Evolutionary conservation across 2,329 filamentous ascomycete genomes (phyloP).

Genomic region (Trichophaea hybrida): DNA sequence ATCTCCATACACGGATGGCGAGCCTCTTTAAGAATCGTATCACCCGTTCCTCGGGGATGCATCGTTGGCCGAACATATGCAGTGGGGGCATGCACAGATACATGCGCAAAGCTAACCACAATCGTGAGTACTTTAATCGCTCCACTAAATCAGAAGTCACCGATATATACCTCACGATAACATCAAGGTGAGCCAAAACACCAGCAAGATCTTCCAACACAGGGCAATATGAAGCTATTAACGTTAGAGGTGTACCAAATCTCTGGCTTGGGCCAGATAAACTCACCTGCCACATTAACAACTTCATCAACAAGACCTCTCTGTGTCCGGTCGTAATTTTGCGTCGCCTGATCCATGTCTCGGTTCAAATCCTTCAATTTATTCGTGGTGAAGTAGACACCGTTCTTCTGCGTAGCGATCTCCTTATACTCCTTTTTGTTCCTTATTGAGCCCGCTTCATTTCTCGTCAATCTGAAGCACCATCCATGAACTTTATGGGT

Average conservation of each 20-base stretch:
- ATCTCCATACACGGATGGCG: conserved; percentile 97
- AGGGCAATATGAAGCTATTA: conserved; percentile 68
- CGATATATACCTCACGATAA: conserved; percentile 51
- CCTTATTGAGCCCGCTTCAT: conserved; percentile 80
- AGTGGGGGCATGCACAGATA: conserved; percentile 80
- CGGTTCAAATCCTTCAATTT: conserved; percentile 64
- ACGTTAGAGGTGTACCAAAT: background rate
- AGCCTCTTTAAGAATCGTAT: conserved; percentile 80
- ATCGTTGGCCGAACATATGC: conserved; percentile 85
- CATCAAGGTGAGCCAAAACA: conserved; percentile 83
- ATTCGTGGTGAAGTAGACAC: conserved; percentile 91
- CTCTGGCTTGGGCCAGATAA: background rate
- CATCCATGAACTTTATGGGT: conserved; percentile 92
- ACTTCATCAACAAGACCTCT: conserved; percentile 83
- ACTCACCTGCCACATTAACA: conserved; percentile 56
- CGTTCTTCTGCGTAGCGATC: conserved; percentile 96
- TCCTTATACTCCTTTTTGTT: conserved; percentile 85
- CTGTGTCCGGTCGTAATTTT: conserved; percentile 91
- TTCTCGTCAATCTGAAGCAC: conserved; percentile 86
- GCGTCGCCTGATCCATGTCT: conserved; percentile 84
- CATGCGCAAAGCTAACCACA: conserved; percentile 58
- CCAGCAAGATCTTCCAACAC: conserved; percentile 79
- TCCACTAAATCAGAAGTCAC: background rate
- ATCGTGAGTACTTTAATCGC: background rate
- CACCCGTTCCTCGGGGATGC: conserved; percentile 71